phyloP scores from a whole-genome alignment of 352 stramenopile genomes.

The Globisporangium irregulare region DNA sequence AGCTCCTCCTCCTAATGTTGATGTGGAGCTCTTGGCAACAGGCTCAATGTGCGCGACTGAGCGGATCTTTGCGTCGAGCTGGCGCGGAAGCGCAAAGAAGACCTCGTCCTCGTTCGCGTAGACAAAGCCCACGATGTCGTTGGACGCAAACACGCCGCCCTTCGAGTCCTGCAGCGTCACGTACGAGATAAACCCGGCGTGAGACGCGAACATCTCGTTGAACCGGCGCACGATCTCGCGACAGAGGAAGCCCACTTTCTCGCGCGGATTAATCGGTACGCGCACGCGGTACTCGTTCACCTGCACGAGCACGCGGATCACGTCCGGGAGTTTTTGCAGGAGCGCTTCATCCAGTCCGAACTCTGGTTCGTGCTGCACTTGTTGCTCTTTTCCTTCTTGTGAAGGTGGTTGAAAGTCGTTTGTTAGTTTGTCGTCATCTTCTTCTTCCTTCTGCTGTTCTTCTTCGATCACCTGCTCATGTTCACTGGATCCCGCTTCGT shows the following conservation, averaged over 20 bases:
- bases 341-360: conserved; percentile 16
- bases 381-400: not conserved
- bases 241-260: conserved; percentile 42
- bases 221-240: conserved; percentile 55
- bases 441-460: not conserved
- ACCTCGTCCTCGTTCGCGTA: conserved; percentile 24
- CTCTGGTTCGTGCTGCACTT: not conserved
- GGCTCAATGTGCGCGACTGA: conserved; percentile 23
- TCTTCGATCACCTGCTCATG: not conserved
- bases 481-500: not conserved
- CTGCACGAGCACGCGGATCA: conserved; percentile 57
- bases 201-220: conserved; percentile 49
- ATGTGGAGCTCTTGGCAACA: not conserved
- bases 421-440: not conserved
- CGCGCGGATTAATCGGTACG: conserved; percentile 51
- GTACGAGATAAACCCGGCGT: conserved; percentile 24
- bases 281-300: conserved; percentile 48
- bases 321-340: conserved; percentile 27
- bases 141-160: conserved; percentile 48
- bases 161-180: conserved; percentile 56
- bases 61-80: conserved; percentile 14
- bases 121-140: conserved; percentile 43
- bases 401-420: not conserved
- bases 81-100: conserved; percentile 26
- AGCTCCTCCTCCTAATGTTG: not conserved